These are phyloP conservation scores for Didymella keratinophila DNA, from an alignment of 2,329 filamentous ascomycete genomes.

Conservation along the genomic window DNA sequence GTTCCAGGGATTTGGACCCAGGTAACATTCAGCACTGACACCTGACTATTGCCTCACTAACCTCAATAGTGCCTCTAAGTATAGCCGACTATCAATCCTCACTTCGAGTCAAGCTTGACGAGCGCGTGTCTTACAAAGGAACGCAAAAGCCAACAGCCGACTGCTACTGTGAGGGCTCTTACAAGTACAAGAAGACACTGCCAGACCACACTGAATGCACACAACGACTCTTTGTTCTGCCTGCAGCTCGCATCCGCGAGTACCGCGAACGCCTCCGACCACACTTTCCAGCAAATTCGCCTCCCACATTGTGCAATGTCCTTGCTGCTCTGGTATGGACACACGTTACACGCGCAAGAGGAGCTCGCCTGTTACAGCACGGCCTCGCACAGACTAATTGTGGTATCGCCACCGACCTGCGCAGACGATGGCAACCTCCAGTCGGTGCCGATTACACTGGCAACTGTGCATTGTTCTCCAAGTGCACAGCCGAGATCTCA, in stretches of 20 bases:
- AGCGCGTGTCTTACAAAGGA: conserved; percentile 22
- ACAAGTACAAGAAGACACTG: conserved; percentile 38
- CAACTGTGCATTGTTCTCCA: conserved; percentile 45
- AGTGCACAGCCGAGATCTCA: conserved; percentile 36
- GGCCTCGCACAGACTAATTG: conserved; percentile 35
- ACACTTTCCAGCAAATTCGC: conserved; percentile 27
- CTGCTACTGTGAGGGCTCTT: conserved; percentile 39
- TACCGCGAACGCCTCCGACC: conserved; percentile 38
- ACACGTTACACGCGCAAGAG: conserved; percentile 46
- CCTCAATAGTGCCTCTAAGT: conserved; percentile 25
- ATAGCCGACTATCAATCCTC: conserved; percentile 35
- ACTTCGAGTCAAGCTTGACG: conserved; percentile 35
- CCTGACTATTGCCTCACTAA: conserved; percentile 21
- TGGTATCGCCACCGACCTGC: conserved; percentile 43
- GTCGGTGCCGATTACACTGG: conserved; percentile 40
- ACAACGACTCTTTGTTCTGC: conserved; percentile 40
- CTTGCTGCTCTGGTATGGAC: conserved; percentile 47
- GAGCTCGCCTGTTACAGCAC: conserved; percentile 27
- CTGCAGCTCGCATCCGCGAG: conserved; percentile 36
- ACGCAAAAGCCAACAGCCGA: conserved; percentile 30
- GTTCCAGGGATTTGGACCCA: conserved; percentile 20
- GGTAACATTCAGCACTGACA: conserved; percentile 21
- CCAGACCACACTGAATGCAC: conserved; percentile 36
- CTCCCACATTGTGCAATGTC: conserved; percentile 43
- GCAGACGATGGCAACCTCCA: conserved; percentile 37